Percentiles rank a stretch among this genome's conserved stretches.
These are phyloP conservation scores for Boletus reticulatus DNA, from an alignment of 768 basidiomycete species.

Conservation along the genomic window DNA sequence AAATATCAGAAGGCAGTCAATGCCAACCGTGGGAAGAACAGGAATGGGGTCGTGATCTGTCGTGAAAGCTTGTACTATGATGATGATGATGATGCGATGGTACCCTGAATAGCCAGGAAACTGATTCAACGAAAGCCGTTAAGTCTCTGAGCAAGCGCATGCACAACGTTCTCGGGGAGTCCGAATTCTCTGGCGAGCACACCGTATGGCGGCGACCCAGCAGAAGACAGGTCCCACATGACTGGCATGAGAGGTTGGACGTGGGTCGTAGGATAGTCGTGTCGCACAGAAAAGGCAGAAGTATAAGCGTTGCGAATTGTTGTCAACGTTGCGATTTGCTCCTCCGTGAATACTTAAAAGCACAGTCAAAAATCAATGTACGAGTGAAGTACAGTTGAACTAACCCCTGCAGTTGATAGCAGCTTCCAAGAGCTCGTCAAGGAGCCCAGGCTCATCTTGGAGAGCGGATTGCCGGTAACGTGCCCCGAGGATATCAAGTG, in stretches of 20 bases:
- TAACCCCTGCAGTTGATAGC: conserved; percentile 60
- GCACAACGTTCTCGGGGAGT: conserved; percentile 64
- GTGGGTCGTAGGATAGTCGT: conserved; percentile 2
- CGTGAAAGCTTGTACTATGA: conserved; percentile 13
- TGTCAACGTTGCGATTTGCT: conserved; percentile 50
- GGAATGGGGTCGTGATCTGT: conserved; percentile 15
- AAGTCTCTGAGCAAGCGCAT: conserved; percentile 64
- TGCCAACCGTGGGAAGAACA: conserved; percentile 16
- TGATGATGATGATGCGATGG: neutral
- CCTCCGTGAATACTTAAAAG: conserved; percentile 56
- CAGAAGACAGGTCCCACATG: conserved; percentile 18
- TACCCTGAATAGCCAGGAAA: neutral
- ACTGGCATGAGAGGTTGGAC: conserved; percentile 14
- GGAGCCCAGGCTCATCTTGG: conserved; percentile 39
- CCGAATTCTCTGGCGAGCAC: conserved; percentile 74
- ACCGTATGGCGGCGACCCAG: conserved; percentile 33
- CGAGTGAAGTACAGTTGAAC: conserved; percentile 37
- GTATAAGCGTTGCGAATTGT: conserved; percentile 40
- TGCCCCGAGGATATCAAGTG: conserved; percentile 57
- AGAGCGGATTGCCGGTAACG: conserved; percentile 40
- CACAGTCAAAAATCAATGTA: neutral
- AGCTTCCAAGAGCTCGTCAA: conserved; percentile 43
- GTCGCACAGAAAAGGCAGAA: conserved; percentile 16
- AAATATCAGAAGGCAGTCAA: conserved; percentile 28
- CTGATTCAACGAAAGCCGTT: conserved; percentile 19